phyloP scores from a whole-genome alignment of 805 yeast genomes.

The Saccharomyces mikatae region DNA sequence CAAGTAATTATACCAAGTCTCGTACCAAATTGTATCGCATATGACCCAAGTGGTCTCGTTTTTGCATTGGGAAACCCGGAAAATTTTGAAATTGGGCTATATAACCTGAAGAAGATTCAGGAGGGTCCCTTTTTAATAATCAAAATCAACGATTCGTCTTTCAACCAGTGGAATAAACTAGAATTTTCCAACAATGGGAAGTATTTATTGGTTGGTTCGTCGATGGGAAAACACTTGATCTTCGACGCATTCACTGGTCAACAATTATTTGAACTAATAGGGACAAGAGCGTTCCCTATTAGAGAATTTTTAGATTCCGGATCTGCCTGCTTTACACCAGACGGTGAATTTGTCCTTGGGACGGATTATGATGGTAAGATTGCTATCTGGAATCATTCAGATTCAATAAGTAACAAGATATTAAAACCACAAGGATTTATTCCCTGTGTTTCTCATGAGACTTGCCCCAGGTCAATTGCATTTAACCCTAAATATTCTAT shows the following conservation, averaged over 20 bases:
- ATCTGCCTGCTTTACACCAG: slow-evolving; percentile 54
- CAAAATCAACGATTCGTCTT: slow-evolving; percentile 23
- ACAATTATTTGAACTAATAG: slow-evolving; percentile 38
- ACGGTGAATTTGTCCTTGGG: slow-evolving; percentile 52
- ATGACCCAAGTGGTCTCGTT: slow-evolving; percentile 79
- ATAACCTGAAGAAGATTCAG: slow-evolving; percentile 52
- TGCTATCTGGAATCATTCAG: slow-evolving; percentile 43
- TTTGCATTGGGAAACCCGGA: slow-evolving; percentile 57
- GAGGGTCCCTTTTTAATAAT: slow-evolving; percentile 47
- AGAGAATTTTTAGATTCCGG: slow-evolving; percentile 44
- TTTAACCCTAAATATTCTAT: slow-evolving; percentile 36
- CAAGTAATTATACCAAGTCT: slow-evolving; percentile 54
- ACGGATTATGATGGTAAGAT: slow-evolving; percentile 51
- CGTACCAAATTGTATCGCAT: slow-evolving; percentile 51
- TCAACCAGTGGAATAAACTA: slow-evolving; percentile 48
- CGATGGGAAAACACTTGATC: slow-evolving; percentile 50
- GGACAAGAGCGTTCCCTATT: slow-evolving; percentile 40
- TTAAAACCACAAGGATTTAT: slow-evolving; percentile 24
- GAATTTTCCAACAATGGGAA: slow-evolving; percentile 79
- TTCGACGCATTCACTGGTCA: slow-evolving; percentile 65
- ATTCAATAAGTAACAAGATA: slow-evolving; percentile 24
- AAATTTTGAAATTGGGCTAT: slow-evolving; percentile 43
- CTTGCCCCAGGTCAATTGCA: slow-evolving; percentile 33
- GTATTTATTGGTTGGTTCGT: slow-evolving; percentile 48
- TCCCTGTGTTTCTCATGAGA: slow-evolving; percentile 26